These are phyloP conservation scores for Xylariaceae sp. DNA, from an alignment of 2,329 filamentous ascomycete genomes.

Conservation along the genomic window DNA sequence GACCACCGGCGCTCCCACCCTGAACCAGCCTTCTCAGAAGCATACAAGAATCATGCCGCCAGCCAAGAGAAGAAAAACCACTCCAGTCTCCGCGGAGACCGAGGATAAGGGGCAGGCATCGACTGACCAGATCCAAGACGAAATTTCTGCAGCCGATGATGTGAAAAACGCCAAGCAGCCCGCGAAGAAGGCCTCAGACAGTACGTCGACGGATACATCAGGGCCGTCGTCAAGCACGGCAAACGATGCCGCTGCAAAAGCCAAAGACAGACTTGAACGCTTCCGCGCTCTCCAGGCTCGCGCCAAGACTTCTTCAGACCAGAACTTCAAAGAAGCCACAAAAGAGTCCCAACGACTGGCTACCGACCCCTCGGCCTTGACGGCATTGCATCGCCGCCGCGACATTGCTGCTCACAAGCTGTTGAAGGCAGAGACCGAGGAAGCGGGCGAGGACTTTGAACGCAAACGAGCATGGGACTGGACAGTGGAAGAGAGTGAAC, in stretches of 20 bases:
- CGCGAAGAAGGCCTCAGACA: neutral
- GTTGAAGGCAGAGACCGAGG: slow-evolving; percentile 84
- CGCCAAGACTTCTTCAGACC: slow-evolving; percentile 64
- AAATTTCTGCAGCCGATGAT: slow-evolving; percentile 15
- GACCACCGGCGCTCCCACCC: neutral
- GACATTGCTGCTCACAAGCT: slow-evolving; percentile 89
- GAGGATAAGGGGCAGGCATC: slow-evolving; percentile 22
- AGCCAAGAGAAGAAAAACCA: slow-evolving; percentile 43
- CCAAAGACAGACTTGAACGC: slow-evolving; percentile 66
- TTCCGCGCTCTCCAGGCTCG: slow-evolving; percentile 85
- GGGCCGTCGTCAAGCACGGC: slow-evolving; percentile 14
- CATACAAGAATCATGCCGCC: slow-evolving; percentile 35
- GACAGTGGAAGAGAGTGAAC: slow-evolving; percentile 90
- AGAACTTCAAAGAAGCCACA: slow-evolving; percentile 78
- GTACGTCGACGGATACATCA: neutral
- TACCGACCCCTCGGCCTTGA: slow-evolving; percentile 71
- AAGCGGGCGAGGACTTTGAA: slow-evolving; percentile 86
- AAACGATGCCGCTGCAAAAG: slow-evolving; percentile 34
- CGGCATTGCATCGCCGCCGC: slow-evolving; percentile 75
- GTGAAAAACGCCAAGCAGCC: slow-evolving; percentile 11
- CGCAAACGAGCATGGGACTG: slow-evolving; percentile 98
- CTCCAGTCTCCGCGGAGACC: slow-evolving; percentile 19
- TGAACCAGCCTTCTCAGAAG: neutral
- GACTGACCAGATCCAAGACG: slow-evolving; percentile 22
- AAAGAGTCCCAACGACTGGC: slow-evolving; percentile 75